These are phyloP conservation scores for Hymenoscyphus infarciens DNA, from an alignment of 2,329 filamentous ascomycete genomes.

Conservation along the genomic window DNA sequence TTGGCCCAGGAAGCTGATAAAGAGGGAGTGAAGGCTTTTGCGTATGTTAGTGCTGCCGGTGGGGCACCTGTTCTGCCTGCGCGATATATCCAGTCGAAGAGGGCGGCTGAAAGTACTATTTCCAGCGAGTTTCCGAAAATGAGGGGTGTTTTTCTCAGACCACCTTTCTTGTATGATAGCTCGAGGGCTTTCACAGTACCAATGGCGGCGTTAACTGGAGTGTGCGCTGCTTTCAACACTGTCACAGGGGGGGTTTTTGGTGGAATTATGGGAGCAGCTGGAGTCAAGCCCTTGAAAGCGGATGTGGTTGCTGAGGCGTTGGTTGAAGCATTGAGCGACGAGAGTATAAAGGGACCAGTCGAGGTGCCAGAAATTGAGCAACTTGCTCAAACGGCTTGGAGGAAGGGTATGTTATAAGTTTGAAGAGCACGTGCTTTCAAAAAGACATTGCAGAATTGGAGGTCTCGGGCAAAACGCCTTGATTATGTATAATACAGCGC, in stretches of 20 bases:
- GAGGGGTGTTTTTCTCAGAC: constrained; percentile 77
- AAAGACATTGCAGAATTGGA: constrained; percentile 9
- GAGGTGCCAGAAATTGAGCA: constrained; percentile 78
- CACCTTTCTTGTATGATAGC: constrained; percentile 85
- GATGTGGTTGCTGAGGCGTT: constrained; percentile 86
- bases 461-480: not conserved
- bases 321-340: constrained; percentile 79
- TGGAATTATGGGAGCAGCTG: constrained; percentile 75
- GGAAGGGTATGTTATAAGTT: constrained; percentile 75
- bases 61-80: constrained; percentile 80
- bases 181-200: constrained; percentile 79
- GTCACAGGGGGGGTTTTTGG: constrained; percentile 73
- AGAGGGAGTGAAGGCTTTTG: constrained; percentile 66
- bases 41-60: constrained; percentile 84
- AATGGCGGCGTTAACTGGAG: constrained; percentile 72
- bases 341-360: constrained; percentile 67
- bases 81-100: constrained; percentile 87
- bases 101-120: constrained; percentile 81
- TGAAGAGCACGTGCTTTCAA: constrained; percentile 3
- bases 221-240: constrained; percentile 73
- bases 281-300: constrained; percentile 80
- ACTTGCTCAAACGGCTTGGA: constrained; percentile 79
- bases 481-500: constrained; percentile 16
- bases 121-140: constrained; percentile 67
- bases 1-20: constrained; percentile 72